Percentiles rank a stretch among this genome's conserved stretches.
These are phyloP conservation scores for Phalaenopsis hybrid DNA, from an alignment of 116 monocot genomes.

Conservation along the genomic window DNA sequence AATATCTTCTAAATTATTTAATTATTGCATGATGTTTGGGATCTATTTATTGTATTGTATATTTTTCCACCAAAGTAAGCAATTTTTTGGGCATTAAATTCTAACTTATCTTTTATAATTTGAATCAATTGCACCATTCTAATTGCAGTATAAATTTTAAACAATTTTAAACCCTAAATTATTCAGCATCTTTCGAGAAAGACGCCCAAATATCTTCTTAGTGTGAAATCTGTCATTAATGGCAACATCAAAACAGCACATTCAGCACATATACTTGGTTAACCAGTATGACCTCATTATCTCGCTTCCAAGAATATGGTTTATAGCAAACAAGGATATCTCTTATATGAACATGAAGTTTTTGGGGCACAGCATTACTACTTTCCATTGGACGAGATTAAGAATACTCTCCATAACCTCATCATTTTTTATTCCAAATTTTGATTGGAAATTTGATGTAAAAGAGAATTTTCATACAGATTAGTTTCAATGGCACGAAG, in stretches of 20 bases:
- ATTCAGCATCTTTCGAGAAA: no score
- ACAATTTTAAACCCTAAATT: no score
- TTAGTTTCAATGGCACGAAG: no score
- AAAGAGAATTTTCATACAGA: no score
- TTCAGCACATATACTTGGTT: not conserved
- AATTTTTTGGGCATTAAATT: no score
- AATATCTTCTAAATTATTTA: no score
- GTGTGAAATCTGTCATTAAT: not conserved
- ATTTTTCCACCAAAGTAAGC: no score
- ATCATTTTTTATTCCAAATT: not conserved
- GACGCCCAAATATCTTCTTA: not conserved
- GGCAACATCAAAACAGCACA: not conserved
- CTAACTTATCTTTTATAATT: no score
- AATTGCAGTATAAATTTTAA: no score
- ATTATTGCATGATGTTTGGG: no score
- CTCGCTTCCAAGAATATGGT: not conserved
- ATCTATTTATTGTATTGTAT: no score
- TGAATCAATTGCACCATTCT: no score
- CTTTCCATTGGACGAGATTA: not conserved
- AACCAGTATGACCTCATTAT: not conserved
- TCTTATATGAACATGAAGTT: not conserved
- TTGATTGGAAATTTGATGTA: not conserved
- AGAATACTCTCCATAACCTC: not conserved
- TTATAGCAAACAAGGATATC: not conserved
- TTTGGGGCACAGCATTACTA: not conserved